Base-by-base conservation (phyloP, 257 asterid genomes). In the Forsythia suspensa region DNA sequence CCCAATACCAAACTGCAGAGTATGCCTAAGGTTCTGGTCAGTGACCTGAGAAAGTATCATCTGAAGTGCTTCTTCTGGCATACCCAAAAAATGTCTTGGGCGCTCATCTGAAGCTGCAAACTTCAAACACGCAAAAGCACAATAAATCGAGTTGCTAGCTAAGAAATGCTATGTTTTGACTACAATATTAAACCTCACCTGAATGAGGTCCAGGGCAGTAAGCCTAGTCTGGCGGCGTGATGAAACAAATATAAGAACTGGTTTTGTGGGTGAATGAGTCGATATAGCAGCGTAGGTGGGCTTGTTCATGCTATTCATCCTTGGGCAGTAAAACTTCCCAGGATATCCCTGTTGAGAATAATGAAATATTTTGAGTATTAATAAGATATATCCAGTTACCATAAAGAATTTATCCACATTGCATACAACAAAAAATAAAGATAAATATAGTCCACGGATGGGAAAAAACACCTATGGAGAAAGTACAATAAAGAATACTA, bases 141-240 rank as follows among this genome's bases (percentile, higher is more conserved):
- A 63, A 70, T 74, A 63, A 74, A 77, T 51, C 41, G 13, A 71
- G 84, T 46, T 40, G 80, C 81, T 73, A 46, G 29, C 63, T 68
- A 72, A 66, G 39, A 80, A n/a, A 11, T 70, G 41, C 29, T 12
- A 41, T 44, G 72, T 73, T 70, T 51, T 36, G 59, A 82, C 73
- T 11, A 73, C 40, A 69, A 63, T 12, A 72, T 43, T 71, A 59
- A 79, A 74, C 72, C 90, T 86, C 74, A 95, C 99, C 94, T 93
- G 98, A 86, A 95, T 93, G 87, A 95, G 97, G 80, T 95, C 99
- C 84, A 95, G 87, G 43, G 99, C 99, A 74, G 99, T 95, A 76
- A 95, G 98, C 86, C 99, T 93, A 51, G 99, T 95, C 84, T 95
- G 99, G 77, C 99, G 99, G 79, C 99, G 99, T 36, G 99, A 95